Evolutionary conservation across 1,139 yeast species (phyloP).

Genomic region (Geotrichum aggregatum): DNA sequence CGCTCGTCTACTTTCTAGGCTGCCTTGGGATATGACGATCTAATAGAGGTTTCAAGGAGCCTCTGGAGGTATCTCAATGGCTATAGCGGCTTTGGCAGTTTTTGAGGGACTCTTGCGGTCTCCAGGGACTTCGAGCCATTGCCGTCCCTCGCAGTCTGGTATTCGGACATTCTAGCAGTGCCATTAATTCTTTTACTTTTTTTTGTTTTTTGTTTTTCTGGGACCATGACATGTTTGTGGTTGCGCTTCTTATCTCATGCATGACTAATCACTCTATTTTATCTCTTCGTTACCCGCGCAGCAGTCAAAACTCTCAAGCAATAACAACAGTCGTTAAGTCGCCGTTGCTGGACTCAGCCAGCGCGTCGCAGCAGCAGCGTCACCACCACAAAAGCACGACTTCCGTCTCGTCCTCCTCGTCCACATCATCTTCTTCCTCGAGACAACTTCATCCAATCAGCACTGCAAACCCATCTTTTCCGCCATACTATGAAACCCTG

Average conservation of each 20-base stretch:
- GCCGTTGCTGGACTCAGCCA: too few species aligned
- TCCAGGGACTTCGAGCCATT: too few species aligned
- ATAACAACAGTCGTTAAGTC: too few species aligned
- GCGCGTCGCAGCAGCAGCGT: too few species aligned
- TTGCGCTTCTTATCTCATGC: not conserved
- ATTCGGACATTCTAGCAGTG: not conserved
- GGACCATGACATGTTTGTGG: not conserved
- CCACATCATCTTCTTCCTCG: not conserved
- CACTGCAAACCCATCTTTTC: not conserved
- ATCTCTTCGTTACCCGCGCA: not conserved
- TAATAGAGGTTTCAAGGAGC: too few species aligned
- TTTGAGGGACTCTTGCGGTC: too few species aligned
- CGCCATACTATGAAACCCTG: too few species aligned
- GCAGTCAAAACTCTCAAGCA: too few species aligned
- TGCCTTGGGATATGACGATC: too few species aligned
- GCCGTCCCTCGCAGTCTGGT: not conserved
- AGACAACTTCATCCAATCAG: not conserved
- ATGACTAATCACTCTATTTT: slow-evolving; percentile 8
- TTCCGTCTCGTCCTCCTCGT: not conserved
- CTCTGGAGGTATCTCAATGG: too few species aligned
- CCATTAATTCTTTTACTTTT: not conserved
- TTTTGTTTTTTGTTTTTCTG: not conserved
- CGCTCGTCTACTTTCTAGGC: not conserved
- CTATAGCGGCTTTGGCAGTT: too few species aligned
- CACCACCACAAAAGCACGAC: slow-evolving; percentile 1